Percentiles rank a stretch among this genome's conserved stretches.
These are phyloP conservation scores for Cercospora janseana DNA, from an alignment of 2,329 filamentous ascomycete species.

Conservation along the genomic window DNA sequence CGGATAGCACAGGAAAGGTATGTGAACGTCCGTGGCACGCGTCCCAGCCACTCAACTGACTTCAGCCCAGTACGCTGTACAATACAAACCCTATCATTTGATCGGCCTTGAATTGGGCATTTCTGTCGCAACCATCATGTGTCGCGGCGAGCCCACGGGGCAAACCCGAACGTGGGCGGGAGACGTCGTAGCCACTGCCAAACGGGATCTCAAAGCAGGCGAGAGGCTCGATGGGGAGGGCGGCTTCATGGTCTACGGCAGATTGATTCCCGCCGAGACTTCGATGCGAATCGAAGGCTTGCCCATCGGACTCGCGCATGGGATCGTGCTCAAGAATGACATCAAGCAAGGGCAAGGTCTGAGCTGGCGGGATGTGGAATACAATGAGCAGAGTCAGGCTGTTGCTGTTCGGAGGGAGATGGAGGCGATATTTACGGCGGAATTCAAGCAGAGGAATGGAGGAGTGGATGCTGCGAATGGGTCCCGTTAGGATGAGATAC, in stretches of 20 bases:
- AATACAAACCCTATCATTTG: conserved; percentile 51
- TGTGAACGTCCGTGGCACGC: background rate
- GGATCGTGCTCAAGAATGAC: conserved; percentile 43
- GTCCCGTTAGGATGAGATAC: too few species aligned
- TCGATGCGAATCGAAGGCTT: conserved; percentile 46
- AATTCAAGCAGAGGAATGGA: conserved; percentile 22
- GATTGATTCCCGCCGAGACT: conserved; percentile 43
- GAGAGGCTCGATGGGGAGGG: conserved; percentile 49
- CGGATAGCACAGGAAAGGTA: conserved; percentile 40
- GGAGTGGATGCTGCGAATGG: conserved; percentile 8
- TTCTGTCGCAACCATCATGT: conserved; percentile 48
- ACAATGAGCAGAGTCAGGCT: conserved; percentile 41
- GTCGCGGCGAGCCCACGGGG: conserved; percentile 48
- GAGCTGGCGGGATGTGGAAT: conserved; percentile 49
- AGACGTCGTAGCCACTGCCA: conserved; percentile 50
- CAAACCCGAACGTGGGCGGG: conserved; percentile 47
- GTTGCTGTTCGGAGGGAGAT: conserved; percentile 46
- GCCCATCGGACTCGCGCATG: conserved; percentile 47
- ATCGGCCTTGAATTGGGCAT: conserved; percentile 50
- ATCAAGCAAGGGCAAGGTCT: conserved; percentile 45
- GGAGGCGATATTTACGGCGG: conserved; percentile 41
- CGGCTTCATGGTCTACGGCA: conserved; percentile 49
- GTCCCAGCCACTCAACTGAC: background rate
- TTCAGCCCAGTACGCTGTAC: conserved; percentile 41
- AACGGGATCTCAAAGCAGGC: conserved; percentile 46